phyloP scores from a whole-genome alignment of 805 yeast genomes.

The Candida maltosa region DNA sequence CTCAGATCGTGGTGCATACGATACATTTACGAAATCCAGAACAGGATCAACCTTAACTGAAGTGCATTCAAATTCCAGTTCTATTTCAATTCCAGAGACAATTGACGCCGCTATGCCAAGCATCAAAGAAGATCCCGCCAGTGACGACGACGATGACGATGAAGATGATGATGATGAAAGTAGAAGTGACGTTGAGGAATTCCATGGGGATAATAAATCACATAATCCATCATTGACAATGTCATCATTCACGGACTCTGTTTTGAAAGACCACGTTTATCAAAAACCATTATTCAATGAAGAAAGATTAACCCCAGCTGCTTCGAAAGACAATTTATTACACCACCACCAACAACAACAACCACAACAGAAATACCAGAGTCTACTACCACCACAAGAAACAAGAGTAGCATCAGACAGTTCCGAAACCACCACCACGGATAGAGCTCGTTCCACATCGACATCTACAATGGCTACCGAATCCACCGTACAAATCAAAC shows the following conservation, averaged over 20 bases:
- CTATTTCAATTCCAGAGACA: slow-evolving; percentile 39
- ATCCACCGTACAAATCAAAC: no score
- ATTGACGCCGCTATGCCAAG: slow-evolving; percentile 36
- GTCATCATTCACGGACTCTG: slow-evolving; percentile 17
- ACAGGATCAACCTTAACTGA: slow-evolving; percentile 18
- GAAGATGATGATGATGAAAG: slow-evolving; percentile 3
- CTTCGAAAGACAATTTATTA: slow-evolving; percentile 12
- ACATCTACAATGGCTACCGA: neutral
- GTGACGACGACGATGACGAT: slow-evolving; percentile 13
- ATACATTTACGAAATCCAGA: slow-evolving; percentile 26
- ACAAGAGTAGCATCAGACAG: slow-evolving; percentile 1
- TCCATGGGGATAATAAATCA: no score
- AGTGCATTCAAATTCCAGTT: slow-evolving; percentile 17
- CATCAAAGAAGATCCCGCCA: slow-evolving; percentile 28
- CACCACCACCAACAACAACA: neutral
- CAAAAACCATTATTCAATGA: slow-evolving; percentile 16
- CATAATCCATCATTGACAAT: slow-evolving; percentile 8
- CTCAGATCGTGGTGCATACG: slow-evolving; percentile 17
- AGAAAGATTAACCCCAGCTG: slow-evolving; percentile 26
- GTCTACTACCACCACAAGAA: slow-evolving; percentile 15
- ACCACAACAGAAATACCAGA: slow-evolving; percentile 19
- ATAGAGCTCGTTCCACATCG: neutral
- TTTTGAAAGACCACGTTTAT: slow-evolving; percentile 20
- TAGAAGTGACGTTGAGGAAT: slow-evolving; percentile 8
- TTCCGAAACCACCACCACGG: neutral